Conservation (phyloP, 345 rosid species). For the Hypericum perforatum region DNA sequence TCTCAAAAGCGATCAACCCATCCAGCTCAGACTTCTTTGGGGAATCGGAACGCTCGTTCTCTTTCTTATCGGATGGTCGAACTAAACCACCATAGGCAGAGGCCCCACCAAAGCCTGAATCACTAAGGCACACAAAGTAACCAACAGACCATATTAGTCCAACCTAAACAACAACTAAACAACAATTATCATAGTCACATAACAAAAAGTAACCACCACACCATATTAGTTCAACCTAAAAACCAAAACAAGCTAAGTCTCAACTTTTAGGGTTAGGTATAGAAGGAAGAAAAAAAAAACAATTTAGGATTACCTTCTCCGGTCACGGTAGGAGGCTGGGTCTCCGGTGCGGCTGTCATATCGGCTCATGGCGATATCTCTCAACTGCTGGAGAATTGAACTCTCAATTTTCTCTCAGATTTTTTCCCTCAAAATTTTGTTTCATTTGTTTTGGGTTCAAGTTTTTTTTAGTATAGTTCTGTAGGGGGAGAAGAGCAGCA, state of each 20-base stretch:
- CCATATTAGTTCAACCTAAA: background rate
- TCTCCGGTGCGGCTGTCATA: constrained; percentile 90
- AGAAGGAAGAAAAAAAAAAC: background rate
- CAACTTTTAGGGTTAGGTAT: background rate
- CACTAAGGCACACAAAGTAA: constrained; percentile 44
- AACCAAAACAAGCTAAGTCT: background rate
- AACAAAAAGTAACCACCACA: background rate
- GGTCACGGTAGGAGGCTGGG: constrained; percentile 86
- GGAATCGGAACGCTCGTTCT: constrained; percentile 35
- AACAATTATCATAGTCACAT: constrained; percentile 6
- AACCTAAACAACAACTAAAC: constrained; percentile 12
- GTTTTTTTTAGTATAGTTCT: no score
- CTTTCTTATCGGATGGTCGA: constrained; percentile 49
- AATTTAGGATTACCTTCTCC: constrained; percentile 46
- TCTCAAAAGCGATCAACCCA: constrained; percentile 88
- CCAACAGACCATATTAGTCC: no score
- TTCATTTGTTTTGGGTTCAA: no score
- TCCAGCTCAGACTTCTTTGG: constrained; percentile 76
- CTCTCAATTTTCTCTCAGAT: constrained; percentile 15
- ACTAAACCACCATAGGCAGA: constrained; percentile 46
- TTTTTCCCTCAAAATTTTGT: constrained; percentile 9
- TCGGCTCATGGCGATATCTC: constrained; percentile 54
- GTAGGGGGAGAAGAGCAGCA: no score
- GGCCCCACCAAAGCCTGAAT: constrained; percentile 88
- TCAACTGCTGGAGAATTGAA: background rate